Percentiles rank a stretch among this genome's conserved stretches.
Evolutionary conservation across 148 eudicot genomes (phyloP).

Genomic region (Arbutus unedo): DNA sequence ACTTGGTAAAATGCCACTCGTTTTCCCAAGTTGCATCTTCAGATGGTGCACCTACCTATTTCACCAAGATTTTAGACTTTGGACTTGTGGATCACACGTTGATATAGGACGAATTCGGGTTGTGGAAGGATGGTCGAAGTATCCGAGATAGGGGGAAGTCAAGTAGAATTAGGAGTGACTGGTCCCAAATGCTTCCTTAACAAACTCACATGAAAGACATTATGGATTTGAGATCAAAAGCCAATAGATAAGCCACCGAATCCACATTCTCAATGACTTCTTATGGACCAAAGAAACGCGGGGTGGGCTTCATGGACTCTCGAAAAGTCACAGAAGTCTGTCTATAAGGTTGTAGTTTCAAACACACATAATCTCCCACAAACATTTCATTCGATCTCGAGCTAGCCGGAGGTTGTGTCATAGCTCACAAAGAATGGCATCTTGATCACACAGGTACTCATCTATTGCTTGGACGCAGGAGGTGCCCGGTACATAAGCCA

Average conservation of each 20-base stretch:
- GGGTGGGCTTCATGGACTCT: neutral
- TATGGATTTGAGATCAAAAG: no score
- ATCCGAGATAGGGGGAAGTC: neutral
- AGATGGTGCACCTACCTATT: no score
- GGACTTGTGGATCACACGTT: no score
- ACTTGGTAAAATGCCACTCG: no score
- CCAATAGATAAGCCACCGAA: no score
- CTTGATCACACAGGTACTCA: neutral
- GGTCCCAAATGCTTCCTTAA: neutral
- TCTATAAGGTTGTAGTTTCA: neutral
- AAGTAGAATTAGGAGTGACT: neutral
- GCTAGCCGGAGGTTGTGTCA: neutral
- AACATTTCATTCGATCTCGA: neutral
- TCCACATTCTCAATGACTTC: no score
- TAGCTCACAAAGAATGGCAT: neutral
- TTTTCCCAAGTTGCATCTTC: no score
- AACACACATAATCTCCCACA: neutral
- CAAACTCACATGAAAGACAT: neutral
- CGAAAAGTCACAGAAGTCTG: slow-evolving; percentile 1
- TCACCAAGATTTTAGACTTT: no score
- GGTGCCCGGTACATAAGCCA: neutral
- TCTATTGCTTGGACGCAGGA: neutral
- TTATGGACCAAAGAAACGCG: neutral
- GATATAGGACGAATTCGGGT: neutral
- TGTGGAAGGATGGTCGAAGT: neutral